phyloP scores from a whole-genome alignment of 208 protist genomes.

The Trypanosoma melophagium region DNA sequence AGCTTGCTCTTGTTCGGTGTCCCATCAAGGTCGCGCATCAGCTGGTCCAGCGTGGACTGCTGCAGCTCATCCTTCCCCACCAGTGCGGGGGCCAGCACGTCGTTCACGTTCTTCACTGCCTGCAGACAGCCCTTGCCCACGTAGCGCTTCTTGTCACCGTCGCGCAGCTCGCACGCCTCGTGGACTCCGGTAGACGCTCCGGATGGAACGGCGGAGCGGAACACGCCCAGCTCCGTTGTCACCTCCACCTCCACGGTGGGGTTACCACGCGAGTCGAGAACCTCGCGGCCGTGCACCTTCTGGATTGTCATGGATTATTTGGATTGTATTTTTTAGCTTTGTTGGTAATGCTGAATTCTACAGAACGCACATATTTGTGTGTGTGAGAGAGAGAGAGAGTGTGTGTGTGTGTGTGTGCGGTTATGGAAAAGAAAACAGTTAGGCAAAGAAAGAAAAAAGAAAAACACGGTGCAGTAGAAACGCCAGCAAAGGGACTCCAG shows the following conservation, averaged over 20 bases:
- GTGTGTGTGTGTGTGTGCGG: too few relatives aligned
- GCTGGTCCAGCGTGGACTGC: conserved; percentile 92
- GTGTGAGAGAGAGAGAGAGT: conserved; percentile 7
- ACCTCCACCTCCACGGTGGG: conserved; percentile 96
- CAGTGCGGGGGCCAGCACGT: conserved; percentile 90
- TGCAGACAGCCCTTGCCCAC: conserved; percentile 96
- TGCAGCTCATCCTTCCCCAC: conserved; percentile 92
- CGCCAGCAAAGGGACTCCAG: too few relatives aligned
- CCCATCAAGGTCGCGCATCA: conserved; percentile 96
- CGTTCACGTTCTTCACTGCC: conserved; percentile 98
- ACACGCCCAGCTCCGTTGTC: conserved; percentile 92
- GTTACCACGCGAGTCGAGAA: conserved; percentile 90
- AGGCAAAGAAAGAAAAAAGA: too few relatives aligned
- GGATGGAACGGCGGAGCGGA: conserved; percentile 96
- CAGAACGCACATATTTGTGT: not conserved
- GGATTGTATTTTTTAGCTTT: not conserved
- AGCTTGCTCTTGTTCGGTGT: conserved; percentile 96
- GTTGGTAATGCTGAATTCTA: too few relatives aligned
- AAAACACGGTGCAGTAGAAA: too few relatives aligned
- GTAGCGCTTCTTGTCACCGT: conserved; percentile 94
- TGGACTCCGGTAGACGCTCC: conserved; percentile 99
- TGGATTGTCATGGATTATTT: conserved; percentile 68
- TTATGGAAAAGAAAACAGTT: too few relatives aligned
- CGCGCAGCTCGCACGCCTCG: conserved; percentile 97
- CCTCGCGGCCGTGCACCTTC: conserved; percentile 85